Evolutionary conservation across 176 grass and related monocot genomes (phyloP).

Genomic region (Zoysia pacifica): DNA sequence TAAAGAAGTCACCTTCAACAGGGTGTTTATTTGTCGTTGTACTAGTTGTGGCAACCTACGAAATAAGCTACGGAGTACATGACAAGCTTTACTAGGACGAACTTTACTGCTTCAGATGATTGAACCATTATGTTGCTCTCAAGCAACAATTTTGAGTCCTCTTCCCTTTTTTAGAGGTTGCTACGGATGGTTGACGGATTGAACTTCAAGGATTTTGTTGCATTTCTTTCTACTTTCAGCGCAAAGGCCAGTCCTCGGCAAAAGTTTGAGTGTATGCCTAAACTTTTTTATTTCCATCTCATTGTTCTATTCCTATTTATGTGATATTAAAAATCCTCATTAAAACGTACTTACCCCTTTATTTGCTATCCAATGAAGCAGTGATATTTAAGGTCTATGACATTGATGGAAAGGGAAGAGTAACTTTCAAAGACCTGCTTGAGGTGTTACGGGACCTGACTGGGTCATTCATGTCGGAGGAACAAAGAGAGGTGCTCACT

Average conservation of each 20-base stretch:
- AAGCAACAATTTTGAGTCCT: not conserved
- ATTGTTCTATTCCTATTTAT: not conserved
- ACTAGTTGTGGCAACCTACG: not conserved
- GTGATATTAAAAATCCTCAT: conserved; percentile 16
- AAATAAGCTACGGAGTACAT: not conserved
- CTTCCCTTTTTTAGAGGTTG: conserved; percentile 54
- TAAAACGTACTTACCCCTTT: conserved; percentile 10
- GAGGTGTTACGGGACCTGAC: conserved; percentile 58
- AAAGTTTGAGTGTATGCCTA: conserved; percentile 61
- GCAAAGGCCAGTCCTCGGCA: conserved; percentile 48
- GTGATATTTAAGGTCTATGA: conserved; percentile 89
- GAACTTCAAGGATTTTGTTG: conserved; percentile 80
- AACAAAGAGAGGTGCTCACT: conserved; percentile 64
- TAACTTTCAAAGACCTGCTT: conserved; percentile 71
- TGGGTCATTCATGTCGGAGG: conserved; percentile 70
- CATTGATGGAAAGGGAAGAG: conserved; percentile 71
- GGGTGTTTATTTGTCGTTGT: not conserved
- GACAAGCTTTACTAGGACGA: not conserved
- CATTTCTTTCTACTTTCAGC: conserved; percentile 78
- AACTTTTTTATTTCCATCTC: not conserved
- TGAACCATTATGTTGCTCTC: not conserved
- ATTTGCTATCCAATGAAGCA: conserved; percentile 33
- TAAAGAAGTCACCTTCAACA: not conserved
- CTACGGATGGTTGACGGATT: conserved; percentile 84
- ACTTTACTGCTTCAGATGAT: not conserved